Percentiles rank a stretch among this genome's conserved stretches.
phyloP scores from a whole-genome alignment of 2,329 filamentous ascomycete genomes.

The Aphanoascus verrucosus region DNA sequence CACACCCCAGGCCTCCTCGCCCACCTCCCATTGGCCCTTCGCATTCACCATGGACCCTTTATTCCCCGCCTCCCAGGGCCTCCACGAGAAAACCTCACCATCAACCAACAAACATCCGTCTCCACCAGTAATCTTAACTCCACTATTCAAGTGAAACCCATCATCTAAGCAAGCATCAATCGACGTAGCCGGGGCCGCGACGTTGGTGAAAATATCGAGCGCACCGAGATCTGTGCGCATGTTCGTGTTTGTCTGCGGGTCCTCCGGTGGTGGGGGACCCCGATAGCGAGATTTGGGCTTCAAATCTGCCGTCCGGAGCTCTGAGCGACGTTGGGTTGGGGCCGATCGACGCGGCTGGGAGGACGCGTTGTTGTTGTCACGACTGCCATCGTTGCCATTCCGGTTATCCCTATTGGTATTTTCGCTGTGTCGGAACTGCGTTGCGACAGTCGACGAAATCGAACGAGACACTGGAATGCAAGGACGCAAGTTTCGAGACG shows the following conservation, averaged over 20 bases:
- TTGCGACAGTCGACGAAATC: constrained; percentile 21
- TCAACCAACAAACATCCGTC: constrained; percentile 67
- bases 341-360: background rate
- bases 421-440: constrained; percentile 19
- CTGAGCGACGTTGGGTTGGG: constrained; percentile 11
- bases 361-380: background rate
- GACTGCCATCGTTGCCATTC: background rate
- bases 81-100: constrained; percentile 82
- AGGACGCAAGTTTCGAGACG: background rate
- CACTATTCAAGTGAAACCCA: constrained; percentile 80
- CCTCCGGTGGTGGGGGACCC: constrained; percentile 50
- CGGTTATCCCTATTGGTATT: background rate
- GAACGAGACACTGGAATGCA: background rate
- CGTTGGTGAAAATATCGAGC: constrained; percentile 68
- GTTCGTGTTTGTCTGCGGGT: constrained; percentile 44
- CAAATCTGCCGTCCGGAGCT: constrained; percentile 12
- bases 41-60: constrained; percentile 52
- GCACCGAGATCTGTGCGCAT: constrained; percentile 50
- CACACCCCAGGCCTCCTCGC: constrained; percentile 59
- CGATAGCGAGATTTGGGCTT: constrained; percentile 44
- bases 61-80: constrained; percentile 55
- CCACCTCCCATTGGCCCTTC: constrained; percentile 73
- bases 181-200: constrained; percentile 65
- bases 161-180: constrained; percentile 72
- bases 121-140: constrained; percentile 57